phyloP scores from a whole-genome alignment of 2,329 filamentous ascomycete genomes.

The Aspergillus sp. region DNA sequence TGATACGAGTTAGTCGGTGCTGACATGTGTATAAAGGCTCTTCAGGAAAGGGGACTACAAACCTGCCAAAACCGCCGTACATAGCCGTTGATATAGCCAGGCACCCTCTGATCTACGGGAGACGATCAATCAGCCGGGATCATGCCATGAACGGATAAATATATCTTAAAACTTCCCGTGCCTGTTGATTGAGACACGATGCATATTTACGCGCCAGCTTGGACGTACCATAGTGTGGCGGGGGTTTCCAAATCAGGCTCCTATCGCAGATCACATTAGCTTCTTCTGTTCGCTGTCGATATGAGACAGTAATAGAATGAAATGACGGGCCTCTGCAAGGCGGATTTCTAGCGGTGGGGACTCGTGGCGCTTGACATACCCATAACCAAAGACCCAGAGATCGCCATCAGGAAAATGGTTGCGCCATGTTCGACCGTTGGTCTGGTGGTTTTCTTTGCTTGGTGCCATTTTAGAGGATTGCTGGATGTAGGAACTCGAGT shows the following conservation, averaged over 20 bases:
- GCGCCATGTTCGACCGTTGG: constrained; percentile 43
- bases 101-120: constrained; percentile 72
- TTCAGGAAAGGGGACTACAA: constrained; percentile 36
- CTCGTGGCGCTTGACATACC: constrained; percentile 56
- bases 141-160: not conserved
- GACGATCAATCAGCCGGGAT: constrained; percentile 2
- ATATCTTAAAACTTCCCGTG: not conserved
- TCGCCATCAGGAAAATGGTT: constrained; percentile 55
- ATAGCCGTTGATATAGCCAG: constrained; percentile 90
- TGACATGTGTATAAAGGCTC: not conserved
- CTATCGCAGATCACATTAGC: constrained; percentile 46
- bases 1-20: not conserved
- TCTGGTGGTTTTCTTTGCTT: constrained; percentile 17
- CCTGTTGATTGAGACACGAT: not conserved
- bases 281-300: not conserved
- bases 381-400: constrained; percentile 97
- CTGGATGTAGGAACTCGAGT: not conserved
- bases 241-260: constrained; percentile 97
- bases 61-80: constrained; percentile 98
- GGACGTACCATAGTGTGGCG: constrained; percentile 81
- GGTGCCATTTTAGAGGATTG: constrained; percentile 5
- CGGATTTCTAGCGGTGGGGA: not conserved
- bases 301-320: no score
- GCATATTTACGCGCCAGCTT: not conserved
- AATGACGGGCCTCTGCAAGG: no score